These are phyloP conservation scores for Pelargonium cotyledonis DNA, from an alignment of 441 rosid genomes.

Conservation along the genomic window DNA sequence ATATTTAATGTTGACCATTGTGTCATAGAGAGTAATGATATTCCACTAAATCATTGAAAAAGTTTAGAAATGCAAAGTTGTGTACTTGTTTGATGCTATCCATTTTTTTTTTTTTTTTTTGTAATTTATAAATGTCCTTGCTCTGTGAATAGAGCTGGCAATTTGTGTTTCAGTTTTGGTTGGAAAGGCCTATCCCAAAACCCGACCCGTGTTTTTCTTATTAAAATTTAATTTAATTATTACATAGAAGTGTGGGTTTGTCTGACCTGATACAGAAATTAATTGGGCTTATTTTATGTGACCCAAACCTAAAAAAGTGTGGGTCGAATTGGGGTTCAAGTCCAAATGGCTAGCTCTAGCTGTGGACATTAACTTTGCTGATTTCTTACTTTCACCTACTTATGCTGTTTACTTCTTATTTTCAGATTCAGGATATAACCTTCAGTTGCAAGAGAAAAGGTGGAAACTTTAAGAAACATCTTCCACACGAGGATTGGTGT, in stretches of 20 bases:
- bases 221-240: too few species aligned
- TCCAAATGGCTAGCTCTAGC: too few species aligned
- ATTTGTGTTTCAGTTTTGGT: too few species aligned
- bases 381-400: neutral
- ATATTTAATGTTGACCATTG: neutral
- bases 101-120: too few species aligned
- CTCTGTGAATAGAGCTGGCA: too few species aligned
- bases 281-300: too few species aligned
- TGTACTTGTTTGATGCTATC: neutral
- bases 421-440: slow-evolving; percentile 51
- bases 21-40: neutral
- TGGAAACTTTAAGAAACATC: slow-evolving; percentile 50
- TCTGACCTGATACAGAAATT: too few species aligned
- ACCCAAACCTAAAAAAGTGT: too few species aligned
- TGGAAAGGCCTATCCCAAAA: too few species aligned
- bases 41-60: neutral
- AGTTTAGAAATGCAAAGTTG: neutral
- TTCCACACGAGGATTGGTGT: slow-evolving; percentile 78
- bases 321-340: too few species aligned
- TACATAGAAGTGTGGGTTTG: too few species aligned
- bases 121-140: neutral
- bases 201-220: too few species aligned
- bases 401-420: neutral
- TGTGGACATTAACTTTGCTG: neutral
- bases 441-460: slow-evolving; percentile 78